These are phyloP conservation scores for Nicotiana paniculata DNA, from an alignment of 257 asterid species.

Conservation along the genomic window DNA sequence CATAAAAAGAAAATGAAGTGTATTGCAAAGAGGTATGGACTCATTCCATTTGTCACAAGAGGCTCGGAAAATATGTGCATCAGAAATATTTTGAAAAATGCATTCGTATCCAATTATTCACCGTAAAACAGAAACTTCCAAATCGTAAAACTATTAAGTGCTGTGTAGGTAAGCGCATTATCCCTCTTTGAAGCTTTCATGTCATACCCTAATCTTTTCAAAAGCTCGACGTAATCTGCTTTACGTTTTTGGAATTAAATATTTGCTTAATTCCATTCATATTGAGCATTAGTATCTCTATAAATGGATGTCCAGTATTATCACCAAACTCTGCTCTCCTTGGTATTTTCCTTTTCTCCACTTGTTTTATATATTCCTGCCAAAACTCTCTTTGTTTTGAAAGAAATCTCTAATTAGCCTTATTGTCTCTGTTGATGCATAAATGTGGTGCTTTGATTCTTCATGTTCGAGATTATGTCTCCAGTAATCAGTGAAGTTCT, in stretches of 20 bases:
- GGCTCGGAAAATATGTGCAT: not conserved
- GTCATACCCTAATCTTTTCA: not conserved
- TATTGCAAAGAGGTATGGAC: not conserved
- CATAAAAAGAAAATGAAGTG: not conserved
- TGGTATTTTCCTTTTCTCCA: not conserved
- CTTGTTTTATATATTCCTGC: too few species aligned
- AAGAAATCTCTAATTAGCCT: not conserved
- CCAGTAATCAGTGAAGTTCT: conserved; percentile 16
- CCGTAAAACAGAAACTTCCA: not conserved
- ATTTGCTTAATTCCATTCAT: not conserved
- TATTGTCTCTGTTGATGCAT: not conserved
- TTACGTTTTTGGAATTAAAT: not conserved
- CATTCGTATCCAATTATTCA: not conserved
- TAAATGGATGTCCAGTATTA: not conserved
- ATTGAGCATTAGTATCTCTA: not conserved
- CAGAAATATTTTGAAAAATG: not conserved
- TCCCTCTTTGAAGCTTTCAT: not conserved
- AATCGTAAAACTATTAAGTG: not conserved
- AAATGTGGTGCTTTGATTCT: conserved; percentile 19
- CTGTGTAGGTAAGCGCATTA: not conserved
- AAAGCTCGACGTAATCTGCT: not conserved
- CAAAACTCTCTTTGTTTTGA: not conserved
- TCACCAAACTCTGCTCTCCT: not conserved
- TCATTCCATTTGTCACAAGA: not conserved
- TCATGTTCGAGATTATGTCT: conserved; percentile 24